Base-by-base conservation (phyloP, 1,284 basidiomycete genomes). In the Tilletia horrida region DNA sequence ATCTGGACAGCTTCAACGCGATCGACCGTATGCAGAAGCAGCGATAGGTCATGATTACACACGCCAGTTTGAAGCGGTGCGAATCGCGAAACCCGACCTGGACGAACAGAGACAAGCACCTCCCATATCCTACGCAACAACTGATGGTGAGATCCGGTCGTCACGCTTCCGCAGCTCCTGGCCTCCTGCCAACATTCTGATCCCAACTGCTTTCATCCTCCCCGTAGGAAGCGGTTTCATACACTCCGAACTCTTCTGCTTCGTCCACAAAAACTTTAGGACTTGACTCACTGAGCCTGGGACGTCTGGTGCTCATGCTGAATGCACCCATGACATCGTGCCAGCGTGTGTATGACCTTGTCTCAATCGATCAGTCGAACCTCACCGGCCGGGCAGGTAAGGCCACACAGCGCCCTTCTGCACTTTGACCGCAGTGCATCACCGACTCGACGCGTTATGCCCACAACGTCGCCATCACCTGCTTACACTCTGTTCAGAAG, bases 401-500 rank as follows among this genome's bases (percentile, higher is more conserved):
- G 43, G 43, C 16, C 4, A 6, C 21, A 6, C 31, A 18, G 6
- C 55, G 14, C 11, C 31, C 23, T 29, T 3, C 25, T 8, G 23
- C 14, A 4, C 6, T 59, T 40, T 11, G 4, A n/a, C 11, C 18
- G 16, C 14, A 3, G 23, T 59, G 14, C n/a, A n/a, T n/a, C 31
- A 16, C 50, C 61, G 68, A 65, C 67, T 68, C 44, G 71, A 57
- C 52, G 27, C n/a, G n/a, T n/a, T n/a, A 48, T 76, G 50, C 65
- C 76, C 59, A 66, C 68, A 9, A 64, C 75, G 1, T 72, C 71
- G 1, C 71, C 70, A 45, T 72, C 73, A 2, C 64, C 75, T 42
- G 71, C 73, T 16, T 78, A 73, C 67, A 73, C 70, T 67, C 69
- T 78, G 48, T 78, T 76, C 35, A 78, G 71, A 1, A 72, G 75